These are phyloP conservation scores for Fusarium begoniae DNA, from an alignment of 2,329 filamentous ascomycete species.

Conservation along the genomic window DNA sequence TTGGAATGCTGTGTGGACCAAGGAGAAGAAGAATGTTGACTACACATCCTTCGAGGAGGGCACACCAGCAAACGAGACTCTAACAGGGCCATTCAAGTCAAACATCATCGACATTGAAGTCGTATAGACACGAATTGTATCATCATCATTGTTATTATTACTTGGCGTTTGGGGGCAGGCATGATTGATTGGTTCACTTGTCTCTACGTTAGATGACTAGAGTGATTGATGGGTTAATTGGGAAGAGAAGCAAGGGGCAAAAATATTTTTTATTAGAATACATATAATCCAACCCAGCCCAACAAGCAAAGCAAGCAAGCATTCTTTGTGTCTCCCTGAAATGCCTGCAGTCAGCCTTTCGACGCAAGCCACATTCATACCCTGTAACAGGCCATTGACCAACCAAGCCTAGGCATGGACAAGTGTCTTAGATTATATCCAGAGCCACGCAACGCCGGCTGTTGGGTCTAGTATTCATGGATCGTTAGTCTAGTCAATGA, in stretches of 20 bases:
- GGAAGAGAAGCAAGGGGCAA: background rate
- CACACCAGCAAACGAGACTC: slow-evolving; percentile 23
- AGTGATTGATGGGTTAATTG: slow-evolving; percentile 4
- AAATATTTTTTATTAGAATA: background rate
- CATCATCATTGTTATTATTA: background rate
- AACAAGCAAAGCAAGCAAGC: background rate
- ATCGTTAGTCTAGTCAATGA: background rate
- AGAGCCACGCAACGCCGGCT: background rate
- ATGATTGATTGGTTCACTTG: background rate
- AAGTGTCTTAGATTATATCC: background rate
- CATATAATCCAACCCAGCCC: background rate
- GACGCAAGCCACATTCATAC: background rate
- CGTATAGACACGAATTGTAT: background rate
- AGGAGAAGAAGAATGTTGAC: slow-evolving; percentile 36
- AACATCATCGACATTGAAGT: slow-evolving; percentile 33
- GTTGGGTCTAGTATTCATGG: background rate
- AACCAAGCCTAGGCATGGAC: background rate
- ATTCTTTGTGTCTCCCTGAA: slow-evolving; percentile 4
- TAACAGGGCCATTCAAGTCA: slow-evolving; percentile 35
- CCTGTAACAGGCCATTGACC: background rate
- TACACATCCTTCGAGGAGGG: slow-evolving; percentile 31
- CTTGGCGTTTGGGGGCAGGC: slow-evolving; percentile 1
- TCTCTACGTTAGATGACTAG: background rate
- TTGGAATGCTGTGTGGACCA: slow-evolving; percentile 49
- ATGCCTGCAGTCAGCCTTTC: background rate